Conservation (phyloP, 352 stramenopile species). For the Phytophthora brassicae region DNA sequence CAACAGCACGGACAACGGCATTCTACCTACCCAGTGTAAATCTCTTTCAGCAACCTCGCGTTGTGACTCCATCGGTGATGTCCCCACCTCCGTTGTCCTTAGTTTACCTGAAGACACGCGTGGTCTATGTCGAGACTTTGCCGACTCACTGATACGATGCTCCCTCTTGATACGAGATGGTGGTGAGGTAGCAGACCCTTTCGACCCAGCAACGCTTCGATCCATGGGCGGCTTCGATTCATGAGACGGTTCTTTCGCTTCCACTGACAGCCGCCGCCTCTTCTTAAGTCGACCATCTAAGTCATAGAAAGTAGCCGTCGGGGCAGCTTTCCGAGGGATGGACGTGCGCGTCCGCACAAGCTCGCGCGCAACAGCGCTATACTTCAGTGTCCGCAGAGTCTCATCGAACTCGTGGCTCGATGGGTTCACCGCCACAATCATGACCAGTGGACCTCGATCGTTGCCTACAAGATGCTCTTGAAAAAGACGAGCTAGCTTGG, state of each 20-base stretch:
- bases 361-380: conserved; percentile 91
- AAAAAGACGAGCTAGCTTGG: conserved; percentile 96
- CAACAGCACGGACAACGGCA: neutral
- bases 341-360: conserved; percentile 72
- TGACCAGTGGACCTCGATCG: conserved; percentile 87
- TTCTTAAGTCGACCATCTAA: conserved; percentile 55
- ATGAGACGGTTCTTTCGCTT: conserved; percentile 12
- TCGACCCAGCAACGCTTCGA: neutral
- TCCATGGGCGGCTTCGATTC: conserved; percentile 3
- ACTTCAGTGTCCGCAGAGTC: conserved; percentile 94
- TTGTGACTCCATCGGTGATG: conserved; percentile 37
- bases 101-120: conserved; percentile 10
- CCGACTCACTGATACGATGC: conserved; percentile 20
- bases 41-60: conserved; percentile 28
- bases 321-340: conserved; percentile 36
- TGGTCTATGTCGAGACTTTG: conserved; percentile 1
- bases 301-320: conserved; percentile 49
- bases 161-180: conserved; percentile 10
- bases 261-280: conserved; percentile 28
- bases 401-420: conserved; percentile 95
- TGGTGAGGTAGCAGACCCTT: conserved; percentile 11
- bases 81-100: conserved; percentile 23
- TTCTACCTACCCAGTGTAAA: conserved; percentile 26
- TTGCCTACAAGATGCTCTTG: conserved; percentile 92
- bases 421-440: conserved; percentile 97